Evolutionary conservation across 345 rosid genomes (phyloP).

Genomic region (Ceriops decandra): DNA sequence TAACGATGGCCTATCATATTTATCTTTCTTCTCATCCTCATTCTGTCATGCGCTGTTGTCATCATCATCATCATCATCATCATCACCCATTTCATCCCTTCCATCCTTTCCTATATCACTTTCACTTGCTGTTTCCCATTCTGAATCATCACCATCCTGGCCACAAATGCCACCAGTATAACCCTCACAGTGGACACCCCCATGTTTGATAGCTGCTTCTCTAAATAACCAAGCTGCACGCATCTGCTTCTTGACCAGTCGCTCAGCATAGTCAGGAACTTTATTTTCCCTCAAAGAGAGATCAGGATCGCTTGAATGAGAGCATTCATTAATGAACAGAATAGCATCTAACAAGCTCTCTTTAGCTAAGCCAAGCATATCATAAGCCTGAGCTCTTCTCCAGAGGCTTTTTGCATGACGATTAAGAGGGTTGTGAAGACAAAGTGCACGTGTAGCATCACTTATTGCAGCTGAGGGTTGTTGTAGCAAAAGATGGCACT

Average conservation of each 20-base stretch:
- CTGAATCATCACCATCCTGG: slow-evolving; percentile 85
- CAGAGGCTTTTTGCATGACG: slow-evolving; percentile 97
- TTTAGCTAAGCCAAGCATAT: slow-evolving; percentile 90
- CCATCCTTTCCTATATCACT: slow-evolving; percentile 92
- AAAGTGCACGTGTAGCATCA: slow-evolving; percentile 88
- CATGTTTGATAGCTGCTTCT: slow-evolving; percentile 88
- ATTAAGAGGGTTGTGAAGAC: slow-evolving; percentile 82
- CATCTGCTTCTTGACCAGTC: slow-evolving; percentile 97
- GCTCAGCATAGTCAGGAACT: slow-evolving; percentile 98
- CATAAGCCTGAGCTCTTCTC: slow-evolving; percentile 99
- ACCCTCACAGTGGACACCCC: slow-evolving; percentile 76
- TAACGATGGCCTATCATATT: slow-evolving; percentile 21
- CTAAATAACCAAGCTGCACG: slow-evolving; percentile 97
- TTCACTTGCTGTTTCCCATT: slow-evolving; percentile 98
- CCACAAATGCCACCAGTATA: slow-evolving; percentile 63
- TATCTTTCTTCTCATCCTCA: slow-evolving; percentile 48
- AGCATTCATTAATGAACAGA: slow-evolving; percentile 93
- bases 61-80: slow-evolving; percentile 42
- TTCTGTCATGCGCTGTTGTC: slow-evolving; percentile 44
- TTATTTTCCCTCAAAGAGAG: slow-evolving; percentile 85
- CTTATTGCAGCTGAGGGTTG: slow-evolving; percentile 96
- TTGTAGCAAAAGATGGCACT: slow-evolving; percentile 89
- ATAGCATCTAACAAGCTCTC: slow-evolving; percentile 98
- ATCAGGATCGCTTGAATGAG: slow-evolving; percentile 95
- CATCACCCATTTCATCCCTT: slow-evolving; percentile 66